Evolutionary conservation across 306 rosid genomes (phyloP).

Genomic region (Biancaea sappan): DNA sequence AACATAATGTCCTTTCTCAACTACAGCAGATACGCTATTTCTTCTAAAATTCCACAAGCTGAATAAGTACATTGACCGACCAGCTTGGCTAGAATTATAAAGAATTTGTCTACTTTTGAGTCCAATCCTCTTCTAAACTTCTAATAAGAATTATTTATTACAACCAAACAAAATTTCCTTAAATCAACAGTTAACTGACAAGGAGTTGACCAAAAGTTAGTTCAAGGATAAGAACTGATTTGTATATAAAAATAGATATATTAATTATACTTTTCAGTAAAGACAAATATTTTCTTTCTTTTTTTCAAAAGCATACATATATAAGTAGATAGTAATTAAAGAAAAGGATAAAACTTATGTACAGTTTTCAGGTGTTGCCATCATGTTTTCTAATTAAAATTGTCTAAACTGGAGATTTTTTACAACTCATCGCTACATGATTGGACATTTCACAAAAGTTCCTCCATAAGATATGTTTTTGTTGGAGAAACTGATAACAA

Average conservation of each 20-base stretch:
- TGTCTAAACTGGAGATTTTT: neutral
- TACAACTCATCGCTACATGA: neutral
- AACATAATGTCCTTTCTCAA: conserved; percentile 21
- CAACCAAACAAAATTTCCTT: neutral
- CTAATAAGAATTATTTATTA: neutral
- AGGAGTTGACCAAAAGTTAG: neutral
- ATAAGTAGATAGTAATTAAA: conserved; percentile 16
- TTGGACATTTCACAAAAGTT: neutral
- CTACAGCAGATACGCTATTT: conserved; percentile 15
- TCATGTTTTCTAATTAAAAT: neutral
- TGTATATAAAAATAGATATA: neutral
- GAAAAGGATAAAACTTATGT: neutral
- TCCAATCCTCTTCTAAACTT: neutral
- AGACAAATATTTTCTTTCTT: neutral
- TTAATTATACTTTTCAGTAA: neutral
- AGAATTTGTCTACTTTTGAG: neutral
- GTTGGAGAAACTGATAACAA: neutral
- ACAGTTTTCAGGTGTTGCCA: neutral
- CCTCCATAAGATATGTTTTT: neutral
- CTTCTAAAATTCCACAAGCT: neutral
- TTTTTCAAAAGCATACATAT: neutral
- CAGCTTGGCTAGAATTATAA: neutral
- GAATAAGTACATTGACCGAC: neutral
- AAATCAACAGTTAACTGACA: neutral
- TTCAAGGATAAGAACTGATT: neutral